phyloP scores from a whole-genome alignment of 805 yeast genomes.

The Lachancea fermentati region DNA sequence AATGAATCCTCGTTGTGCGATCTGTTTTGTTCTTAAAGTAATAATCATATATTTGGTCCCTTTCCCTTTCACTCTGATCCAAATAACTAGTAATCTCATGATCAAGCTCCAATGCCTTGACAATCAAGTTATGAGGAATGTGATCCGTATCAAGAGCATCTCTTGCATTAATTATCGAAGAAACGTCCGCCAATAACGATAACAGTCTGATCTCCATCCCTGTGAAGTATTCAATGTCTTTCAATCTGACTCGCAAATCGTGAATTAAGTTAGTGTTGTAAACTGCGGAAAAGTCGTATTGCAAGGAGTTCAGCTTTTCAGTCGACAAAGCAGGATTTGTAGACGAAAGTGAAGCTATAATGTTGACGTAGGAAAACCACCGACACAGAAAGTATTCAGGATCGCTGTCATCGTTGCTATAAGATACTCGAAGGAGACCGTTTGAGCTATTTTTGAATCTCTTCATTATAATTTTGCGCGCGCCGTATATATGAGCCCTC shows the following conservation, averaged over 20 bases:
- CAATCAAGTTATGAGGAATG: conserved; percentile 15
- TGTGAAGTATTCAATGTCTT: conserved; percentile 52
- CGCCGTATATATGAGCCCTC: conserved; percentile 47
- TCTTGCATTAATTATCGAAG: conserved; percentile 27
- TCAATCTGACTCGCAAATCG: neutral
- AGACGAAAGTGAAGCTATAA: conserved; percentile 57
- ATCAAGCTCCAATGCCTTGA: conserved; percentile 39
- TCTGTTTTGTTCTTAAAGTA: neutral
- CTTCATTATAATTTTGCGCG: conserved; percentile 5
- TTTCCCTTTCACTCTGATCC: conserved; percentile 21
- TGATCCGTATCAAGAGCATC: conserved; percentile 24
- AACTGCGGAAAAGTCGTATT: conserved; percentile 7
- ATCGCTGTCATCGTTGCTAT: neutral
- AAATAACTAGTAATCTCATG: conserved; percentile 28
- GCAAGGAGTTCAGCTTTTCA: neutral
- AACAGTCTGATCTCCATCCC: conserved; percentile 64
- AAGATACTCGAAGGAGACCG: neutral
- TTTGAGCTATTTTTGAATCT: conserved; percentile 19
- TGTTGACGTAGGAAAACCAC: conserved; percentile 67
- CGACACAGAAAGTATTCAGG: conserved; percentile 46
- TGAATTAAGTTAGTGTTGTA: neutral
- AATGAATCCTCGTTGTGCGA: neutral
- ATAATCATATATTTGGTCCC: conserved; percentile 20
- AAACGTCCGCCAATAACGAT: conserved; percentile 50
- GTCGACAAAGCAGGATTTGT: conserved; percentile 26